Base-by-base conservation (phyloP, 129 eudicot genomes). In the Chrysanthemum makinoi region DNA sequence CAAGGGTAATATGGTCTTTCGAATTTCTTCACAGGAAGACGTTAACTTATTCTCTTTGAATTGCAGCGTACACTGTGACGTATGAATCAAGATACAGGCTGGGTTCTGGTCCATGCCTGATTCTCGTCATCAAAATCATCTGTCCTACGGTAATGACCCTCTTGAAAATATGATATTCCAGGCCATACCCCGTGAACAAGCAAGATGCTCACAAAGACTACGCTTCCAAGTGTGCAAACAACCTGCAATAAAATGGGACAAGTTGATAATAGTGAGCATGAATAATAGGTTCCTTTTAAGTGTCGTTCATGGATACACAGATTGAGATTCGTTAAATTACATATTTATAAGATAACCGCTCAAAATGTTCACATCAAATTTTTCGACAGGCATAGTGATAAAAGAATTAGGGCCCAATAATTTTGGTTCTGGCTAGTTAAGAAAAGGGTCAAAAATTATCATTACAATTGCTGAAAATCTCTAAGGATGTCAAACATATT, bases 141-240 rank as follows among this genome's bases (percentile, higher is more conserved):
- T 35, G 76, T 75, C 68, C 88, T 73, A 59, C 73, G 72, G 18
- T 70, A 68, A 50, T 80, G 85, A 49, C 70, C 82, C 33, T 85
- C 87, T 89, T 89, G 98, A 33, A 89, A 80, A 76, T 79, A 89
- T 6, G 95, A 77, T 54, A 89, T 80, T 49, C 24, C 24, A 22
- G 24, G 24, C 24, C 24, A 22, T 22, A 22, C 24, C 24, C 24
- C 24, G 24, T 22, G 24, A 22, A 22, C 24, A 22, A 22, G 24
- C 24, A 22, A 22, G 24, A 22, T 22, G 24, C 24, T 22, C 24
- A 22, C 24, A 22, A 22, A 22, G 24, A 22, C 24, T 22, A 22
- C 24, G 24, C 24, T 22, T 22, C 24, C 24, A 22, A 22, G 24
- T 22, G 24, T 22, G 24, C 24, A 22, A 22, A 22, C 24, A 22